Evolutionary conservation across 2,329 filamentous ascomycete genomes (phyloP).

Genomic region (Xylariales sp.): DNA sequence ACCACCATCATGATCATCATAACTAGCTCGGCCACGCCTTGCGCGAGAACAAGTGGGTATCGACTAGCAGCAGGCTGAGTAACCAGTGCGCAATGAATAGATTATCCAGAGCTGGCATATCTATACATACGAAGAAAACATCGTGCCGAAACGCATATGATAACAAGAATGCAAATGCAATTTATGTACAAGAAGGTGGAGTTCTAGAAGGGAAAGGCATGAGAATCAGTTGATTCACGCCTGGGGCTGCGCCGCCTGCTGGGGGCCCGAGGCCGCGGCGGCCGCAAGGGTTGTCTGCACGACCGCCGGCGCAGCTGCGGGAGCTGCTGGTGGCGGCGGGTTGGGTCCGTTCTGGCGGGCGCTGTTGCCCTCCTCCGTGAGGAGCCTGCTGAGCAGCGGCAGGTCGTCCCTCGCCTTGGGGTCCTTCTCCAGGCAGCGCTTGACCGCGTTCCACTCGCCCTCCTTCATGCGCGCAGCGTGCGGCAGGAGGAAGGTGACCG

Average conservation of each 20-base stretch:
- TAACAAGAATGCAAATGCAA: too few relatives aligned
- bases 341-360: constrained; percentile 17
- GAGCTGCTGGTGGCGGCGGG: constrained; percentile 5
- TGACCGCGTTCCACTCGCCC: constrained; percentile 71
- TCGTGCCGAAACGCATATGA: too few relatives aligned
- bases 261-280: constrained; percentile 13
- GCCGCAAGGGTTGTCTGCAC: constrained; percentile 26
- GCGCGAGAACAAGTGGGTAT: too few relatives aligned
- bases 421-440: constrained; percentile 62
- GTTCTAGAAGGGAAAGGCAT: not conserved
- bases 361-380: constrained; percentile 44
- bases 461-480: constrained; percentile 65
- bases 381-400: constrained; percentile 47
- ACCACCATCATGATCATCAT: too few relatives aligned
- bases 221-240: not conserved
- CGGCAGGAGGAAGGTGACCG: constrained; percentile 64
- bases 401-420: constrained; percentile 61
- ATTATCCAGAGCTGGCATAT: too few relatives aligned
- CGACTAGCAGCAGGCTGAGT: too few relatives aligned
- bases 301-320: constrained; percentile 19
- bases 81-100: too few relatives aligned
- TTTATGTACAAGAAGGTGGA: too few relatives aligned
- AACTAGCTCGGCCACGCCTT: too few relatives aligned
- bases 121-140: too few relatives aligned
- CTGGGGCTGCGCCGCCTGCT: constrained; percentile 18